phyloP scores from a whole-genome alignment of 257 asterid genomes.

The Nicotiana attenuata region DNA sequence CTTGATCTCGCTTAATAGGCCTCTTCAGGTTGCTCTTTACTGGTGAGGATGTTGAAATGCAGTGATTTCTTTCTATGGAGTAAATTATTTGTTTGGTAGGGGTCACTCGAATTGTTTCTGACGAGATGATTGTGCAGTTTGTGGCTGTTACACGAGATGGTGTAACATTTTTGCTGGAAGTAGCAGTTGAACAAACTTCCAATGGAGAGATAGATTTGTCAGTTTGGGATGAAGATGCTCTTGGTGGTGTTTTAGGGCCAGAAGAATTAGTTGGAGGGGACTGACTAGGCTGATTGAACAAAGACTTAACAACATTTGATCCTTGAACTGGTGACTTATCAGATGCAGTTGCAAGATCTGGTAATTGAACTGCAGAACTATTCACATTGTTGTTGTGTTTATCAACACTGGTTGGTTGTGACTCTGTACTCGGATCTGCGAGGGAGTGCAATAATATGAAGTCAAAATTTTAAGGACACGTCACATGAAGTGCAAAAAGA shows the following conservation, averaged over 20 bases:
- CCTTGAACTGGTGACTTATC: slow-evolving; percentile 43
- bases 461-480: background rate
- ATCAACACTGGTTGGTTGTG: slow-evolving; percentile 29
- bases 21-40: slow-evolving; percentile 44
- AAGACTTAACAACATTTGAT: slow-evolving; percentile 64
- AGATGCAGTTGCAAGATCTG: slow-evolving; percentile 16
- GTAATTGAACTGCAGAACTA: slow-evolving; percentile 25
- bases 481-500: background rate
- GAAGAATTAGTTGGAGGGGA: slow-evolving; percentile 55
- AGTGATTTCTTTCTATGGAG: slow-evolving; percentile 68
- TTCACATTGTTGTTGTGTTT: slow-evolving; percentile 23
- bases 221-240: slow-evolving; percentile 55
- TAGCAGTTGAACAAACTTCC: slow-evolving; percentile 39
- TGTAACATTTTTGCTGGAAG: slow-evolving; percentile 39
- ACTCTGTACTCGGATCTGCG: slow-evolving; percentile 30
- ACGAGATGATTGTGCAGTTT: slow-evolving; percentile 71
- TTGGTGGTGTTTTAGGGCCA: slow-evolving; percentile 78
- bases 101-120: slow-evolving; percentile 74
- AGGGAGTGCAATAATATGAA: background rate
- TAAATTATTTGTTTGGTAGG: slow-evolving; percentile 72
- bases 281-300: slow-evolving; percentile 61
- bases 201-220: slow-evolving; percentile 53
- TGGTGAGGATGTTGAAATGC: slow-evolving; percentile 65
- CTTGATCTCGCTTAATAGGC: slow-evolving; percentile 55
- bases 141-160: slow-evolving; percentile 55